Conservation (phyloP, 257 asterid species). For the Solanum pennellii region DNA sequence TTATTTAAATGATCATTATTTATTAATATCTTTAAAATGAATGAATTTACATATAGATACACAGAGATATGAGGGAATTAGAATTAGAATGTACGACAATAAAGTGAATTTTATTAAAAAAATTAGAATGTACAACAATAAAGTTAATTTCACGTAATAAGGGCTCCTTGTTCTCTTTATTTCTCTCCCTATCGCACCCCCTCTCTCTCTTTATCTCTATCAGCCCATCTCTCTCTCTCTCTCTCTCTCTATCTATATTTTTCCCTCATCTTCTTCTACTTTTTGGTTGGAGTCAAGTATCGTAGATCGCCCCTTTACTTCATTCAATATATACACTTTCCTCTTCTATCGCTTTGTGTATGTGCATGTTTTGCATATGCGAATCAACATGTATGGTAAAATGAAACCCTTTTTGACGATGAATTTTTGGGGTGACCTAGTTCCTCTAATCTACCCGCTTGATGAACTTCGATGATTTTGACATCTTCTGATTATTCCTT, state of each 20-base stretch:
- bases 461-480: no score
- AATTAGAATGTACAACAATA: neutral
- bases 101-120: no score
- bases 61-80: neutral
- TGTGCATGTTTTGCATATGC: neutral
- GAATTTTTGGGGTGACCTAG: no score
- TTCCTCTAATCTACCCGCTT: no score
- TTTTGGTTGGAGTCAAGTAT: neutral
- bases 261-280: neutral
- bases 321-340: neutral
- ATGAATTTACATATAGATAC: neutral
- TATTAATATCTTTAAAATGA: no score
- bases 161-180: neutral
- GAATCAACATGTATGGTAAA: neutral
- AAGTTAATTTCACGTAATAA: neutral
- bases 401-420: neutral
- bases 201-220: neutral
- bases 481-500: no score
- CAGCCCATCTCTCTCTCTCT: no score
- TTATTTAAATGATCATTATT: neutral
- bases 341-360: neutral
- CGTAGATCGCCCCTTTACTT: neutral
- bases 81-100: neutral
- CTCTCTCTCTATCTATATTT: no score
- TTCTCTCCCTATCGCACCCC: neutral